Evolutionary conservation across 768 basidiomycete species (phyloP), one percentile per base, ranked within the genome.

Genomic region (Hericium rajendrae): DNA sequence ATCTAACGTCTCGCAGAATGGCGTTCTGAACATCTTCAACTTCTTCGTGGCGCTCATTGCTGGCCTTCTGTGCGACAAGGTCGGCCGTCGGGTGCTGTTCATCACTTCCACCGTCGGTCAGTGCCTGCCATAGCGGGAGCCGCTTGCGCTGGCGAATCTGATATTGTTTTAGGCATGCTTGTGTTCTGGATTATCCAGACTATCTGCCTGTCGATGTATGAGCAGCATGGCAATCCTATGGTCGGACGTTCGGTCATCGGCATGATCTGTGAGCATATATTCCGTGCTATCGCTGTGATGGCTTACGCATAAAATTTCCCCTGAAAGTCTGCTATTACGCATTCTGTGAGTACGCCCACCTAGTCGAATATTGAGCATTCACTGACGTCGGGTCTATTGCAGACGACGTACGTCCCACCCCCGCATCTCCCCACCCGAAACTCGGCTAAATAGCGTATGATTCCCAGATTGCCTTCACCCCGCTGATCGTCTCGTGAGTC

Each of bases 161-260:
- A 32, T 46, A 2, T 26, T 11, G 49, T 6, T 18, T 10, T 8
- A 51, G 49, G 49, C 59, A 74, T 73, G 73, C 58, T 72, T 38
- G 56, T 73, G 18, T 73, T 73, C 60, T 78, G 69, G 67, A 69
- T 69, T 11, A 60, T 72, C 18, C 74, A 74, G 58, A 74, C 74
- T 0, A 67, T 69, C 18, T 72, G 72, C 60, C 71, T 69, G 48
- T 61, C 70, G 2, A 59, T 72, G 28, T 68, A 71, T 59, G 63
- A 66, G 18, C 55, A 66, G 46, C 60, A 56, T 32, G 68, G 68
- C 5, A 66, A 64, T 38, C 32, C 61, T 13, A 46, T 60, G n/a
- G 67, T 70, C 51, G 72, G 72, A 12, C 73, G 78, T 59, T 72
- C 77, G 6, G 72, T 76, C 62, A 72, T 78, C 52, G 75, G 73